Evolutionary conservation across 139 green algal species (phyloP).

Genomic region (Pseudopediastrum boryanum): DNA sequence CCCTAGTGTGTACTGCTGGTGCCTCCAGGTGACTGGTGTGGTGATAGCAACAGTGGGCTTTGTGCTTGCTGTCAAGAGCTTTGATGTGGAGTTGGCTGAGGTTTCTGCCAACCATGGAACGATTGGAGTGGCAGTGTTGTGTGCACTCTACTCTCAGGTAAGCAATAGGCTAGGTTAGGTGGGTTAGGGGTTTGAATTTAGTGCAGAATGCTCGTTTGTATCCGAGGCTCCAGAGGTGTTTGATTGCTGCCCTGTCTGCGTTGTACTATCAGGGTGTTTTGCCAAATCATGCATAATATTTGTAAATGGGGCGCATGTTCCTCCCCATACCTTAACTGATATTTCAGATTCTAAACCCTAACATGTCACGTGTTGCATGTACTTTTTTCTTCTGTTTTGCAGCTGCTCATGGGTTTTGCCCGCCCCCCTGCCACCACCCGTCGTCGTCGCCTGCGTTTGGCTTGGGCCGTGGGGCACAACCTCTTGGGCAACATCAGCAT

Average conservation of each 20-base stretch:
- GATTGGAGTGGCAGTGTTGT: conserved; percentile 19
- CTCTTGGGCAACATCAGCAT: conserved; percentile 24
- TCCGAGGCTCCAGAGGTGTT: too few species aligned
- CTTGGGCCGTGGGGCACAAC: conserved; percentile 32
- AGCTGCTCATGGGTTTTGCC: conserved; percentile 31
- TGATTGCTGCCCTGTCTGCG: too few species aligned
- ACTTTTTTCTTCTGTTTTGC: too few species aligned
- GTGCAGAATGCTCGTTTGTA: too few species aligned
- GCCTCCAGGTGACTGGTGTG: conserved; percentile 20
- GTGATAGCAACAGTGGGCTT: conserved; percentile 11
- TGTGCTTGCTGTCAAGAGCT: neutral
- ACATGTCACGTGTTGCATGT: too few species aligned
- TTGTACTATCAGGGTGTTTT: too few species aligned
- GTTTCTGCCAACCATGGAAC: neutral
- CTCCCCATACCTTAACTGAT: too few species aligned
- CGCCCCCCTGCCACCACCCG: neutral
- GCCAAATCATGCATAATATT: too few species aligned
- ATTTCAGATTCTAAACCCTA: too few species aligned
- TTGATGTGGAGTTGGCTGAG: conserved; percentile 7
- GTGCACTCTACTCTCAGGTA: conserved; percentile 30
- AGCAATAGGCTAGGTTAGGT: neutral
- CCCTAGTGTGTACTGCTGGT: too few species aligned
- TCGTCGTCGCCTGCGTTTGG: neutral
- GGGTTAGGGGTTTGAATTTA: too few species aligned
- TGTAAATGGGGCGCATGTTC: too few species aligned